Conservation (phyloP, 2,329 filamentous ascomycete genomes). For the Trichoderma gracile region DNA sequence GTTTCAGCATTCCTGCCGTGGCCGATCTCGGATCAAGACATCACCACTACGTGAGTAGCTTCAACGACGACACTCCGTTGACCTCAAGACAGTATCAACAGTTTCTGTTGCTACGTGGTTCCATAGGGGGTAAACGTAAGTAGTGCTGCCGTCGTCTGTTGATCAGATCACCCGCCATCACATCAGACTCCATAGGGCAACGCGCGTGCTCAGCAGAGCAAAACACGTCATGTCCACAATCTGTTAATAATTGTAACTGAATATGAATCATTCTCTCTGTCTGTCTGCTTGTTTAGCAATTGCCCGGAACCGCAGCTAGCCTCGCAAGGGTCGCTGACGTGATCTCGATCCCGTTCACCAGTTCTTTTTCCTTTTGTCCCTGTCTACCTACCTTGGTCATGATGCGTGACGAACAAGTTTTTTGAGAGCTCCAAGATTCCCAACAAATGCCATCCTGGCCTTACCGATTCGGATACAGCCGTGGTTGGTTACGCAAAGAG, state of each 20-base stretch:
- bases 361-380: neutral
- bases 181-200: neutral
- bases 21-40: slow-evolving; percentile 1
- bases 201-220: neutral
- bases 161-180: slow-evolving; percentile 23
- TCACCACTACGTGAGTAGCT: neutral
- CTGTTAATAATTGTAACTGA: neutral
- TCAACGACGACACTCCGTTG: neutral
- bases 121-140: neutral
- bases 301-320: neutral
- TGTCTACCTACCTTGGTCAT: too few relatives aligned
- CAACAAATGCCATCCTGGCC: neutral
- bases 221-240: slow-evolving; percentile 5
- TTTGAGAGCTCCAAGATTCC: neutral
- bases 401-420: neutral
- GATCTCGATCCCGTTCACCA: slow-evolving; percentile 16
- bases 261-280: neutral
- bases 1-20: neutral
- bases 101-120: neutral
- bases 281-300: neutral
- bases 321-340: slow-evolving; percentile 14
- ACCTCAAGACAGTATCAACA: neutral
- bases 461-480: neutral
- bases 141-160: slow-evolving; percentile 3
- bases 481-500: too few relatives aligned